Conservation (phyloP, 495 filamentous ascomycete species). For the Daldinia caldariorum region DNA sequence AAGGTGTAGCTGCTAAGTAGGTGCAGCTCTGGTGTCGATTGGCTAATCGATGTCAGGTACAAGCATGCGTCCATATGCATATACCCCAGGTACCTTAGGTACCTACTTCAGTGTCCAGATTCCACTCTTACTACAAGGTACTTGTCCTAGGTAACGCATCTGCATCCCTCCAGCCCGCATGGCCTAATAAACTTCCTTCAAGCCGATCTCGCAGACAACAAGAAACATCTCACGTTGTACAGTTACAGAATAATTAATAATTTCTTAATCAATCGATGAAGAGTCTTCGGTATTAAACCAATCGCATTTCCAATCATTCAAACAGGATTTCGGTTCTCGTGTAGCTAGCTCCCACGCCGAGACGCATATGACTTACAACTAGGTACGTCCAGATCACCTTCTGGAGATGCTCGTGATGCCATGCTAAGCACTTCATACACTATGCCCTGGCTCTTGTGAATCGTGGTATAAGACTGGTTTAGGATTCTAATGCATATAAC, state of each 20-base stretch:
- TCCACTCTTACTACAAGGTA: too few relatives aligned
- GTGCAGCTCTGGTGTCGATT: conserved; percentile 1
- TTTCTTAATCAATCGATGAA: not conserved
- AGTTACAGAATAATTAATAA: not conserved
- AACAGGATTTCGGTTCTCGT: not conserved
- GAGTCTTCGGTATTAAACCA: not conserved
- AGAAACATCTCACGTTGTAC: not conserved
- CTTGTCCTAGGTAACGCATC: not conserved
- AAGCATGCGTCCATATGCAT: not conserved
- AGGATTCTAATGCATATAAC: not conserved
- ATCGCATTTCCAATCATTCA: not conserved
- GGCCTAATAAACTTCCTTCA: not conserved
- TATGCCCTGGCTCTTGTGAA: not conserved
- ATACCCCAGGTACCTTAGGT: too few relatives aligned
- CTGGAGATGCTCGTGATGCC: not conserved
- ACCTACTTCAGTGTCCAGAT: not conserved
- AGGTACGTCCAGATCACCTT: not conserved
- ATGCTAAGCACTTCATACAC: not conserved
- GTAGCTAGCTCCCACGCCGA: not conserved
- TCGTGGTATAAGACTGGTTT: not conserved
- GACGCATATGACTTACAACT: not conserved
- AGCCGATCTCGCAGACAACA: not conserved
- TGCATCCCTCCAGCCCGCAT: not conserved
- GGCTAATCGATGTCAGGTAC: conserved; percentile 23
- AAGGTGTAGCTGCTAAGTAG: not conserved